Conservation (phyloP, 169 alveolate genomes). For the Plasmodium vivax region DNA sequence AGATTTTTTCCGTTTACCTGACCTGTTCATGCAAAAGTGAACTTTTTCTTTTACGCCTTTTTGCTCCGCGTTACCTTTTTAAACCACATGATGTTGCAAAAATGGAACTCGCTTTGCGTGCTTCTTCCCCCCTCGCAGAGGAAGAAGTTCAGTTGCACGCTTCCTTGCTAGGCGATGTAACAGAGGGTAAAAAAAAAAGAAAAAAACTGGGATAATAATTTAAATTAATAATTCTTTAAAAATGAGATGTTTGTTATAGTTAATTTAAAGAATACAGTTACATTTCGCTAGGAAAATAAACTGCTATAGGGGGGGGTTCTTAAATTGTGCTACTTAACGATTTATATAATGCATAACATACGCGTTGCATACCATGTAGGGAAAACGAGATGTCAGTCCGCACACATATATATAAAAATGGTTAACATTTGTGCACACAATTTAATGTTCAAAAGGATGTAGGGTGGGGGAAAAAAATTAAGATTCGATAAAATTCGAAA, state of each 20-base stretch:
- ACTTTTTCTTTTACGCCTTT: background rate
- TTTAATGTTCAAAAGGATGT: background rate
- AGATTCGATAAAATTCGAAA: conserved; percentile 55
- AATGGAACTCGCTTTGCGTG: background rate
- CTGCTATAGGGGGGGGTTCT: conserved; percentile 12
- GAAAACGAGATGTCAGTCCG: background rate
- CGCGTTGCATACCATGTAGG: conserved; percentile 1
- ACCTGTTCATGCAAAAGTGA: conserved; percentile 34
- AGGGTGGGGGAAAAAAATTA: conserved; percentile 9
- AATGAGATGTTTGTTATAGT: conserved; percentile 7
- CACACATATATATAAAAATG: conserved; percentile 6
- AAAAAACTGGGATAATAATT: background rate
- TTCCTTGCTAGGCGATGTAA: background rate
- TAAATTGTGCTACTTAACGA: conserved; percentile 14
- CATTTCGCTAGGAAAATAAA: conserved; percentile 36
- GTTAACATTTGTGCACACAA: background rate
- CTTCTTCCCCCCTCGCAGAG: background rate
- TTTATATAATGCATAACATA: conserved; percentile 6
- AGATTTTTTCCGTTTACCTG: conserved; percentile 27
- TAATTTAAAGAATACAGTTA: conserved; percentile 4
- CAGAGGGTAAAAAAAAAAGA: background rate
- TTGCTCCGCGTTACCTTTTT: background rate
- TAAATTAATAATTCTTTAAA: conserved; percentile 27
- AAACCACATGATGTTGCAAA: background rate
- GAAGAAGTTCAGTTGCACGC: background rate